Evolutionary conservation across 257 asterid genomes (phyloP).

Genomic region (Jaltomata sinuosa): DNA sequence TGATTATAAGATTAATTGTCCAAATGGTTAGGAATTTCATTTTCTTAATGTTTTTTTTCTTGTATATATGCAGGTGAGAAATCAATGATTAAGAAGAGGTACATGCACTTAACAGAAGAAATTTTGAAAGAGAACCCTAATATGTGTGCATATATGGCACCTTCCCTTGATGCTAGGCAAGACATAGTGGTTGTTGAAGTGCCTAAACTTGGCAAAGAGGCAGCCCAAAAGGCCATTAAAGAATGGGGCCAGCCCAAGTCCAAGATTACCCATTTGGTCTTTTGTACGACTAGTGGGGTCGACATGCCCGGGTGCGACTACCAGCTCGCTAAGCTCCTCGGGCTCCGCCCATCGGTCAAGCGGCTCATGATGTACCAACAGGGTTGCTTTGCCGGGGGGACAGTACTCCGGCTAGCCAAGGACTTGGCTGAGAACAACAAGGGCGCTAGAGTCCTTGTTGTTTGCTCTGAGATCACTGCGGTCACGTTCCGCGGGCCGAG

Average conservation of each 20-base stretch:
- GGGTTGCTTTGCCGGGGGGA: conserved; percentile 72
- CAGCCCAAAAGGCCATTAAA: conserved; percentile 69
- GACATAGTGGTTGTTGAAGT: conserved; percentile 73
- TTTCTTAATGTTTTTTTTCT: not conserved
- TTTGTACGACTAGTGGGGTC: conserved; percentile 79
- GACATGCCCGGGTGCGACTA: conserved; percentile 92
- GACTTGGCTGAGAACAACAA: conserved; percentile 76
- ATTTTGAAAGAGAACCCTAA: conserved; percentile 44
- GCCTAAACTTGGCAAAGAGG: conserved; percentile 74
- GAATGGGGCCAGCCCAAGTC: conserved; percentile 93
- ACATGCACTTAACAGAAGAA: conserved; percentile 63
- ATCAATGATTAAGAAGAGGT: conserved; percentile 51
- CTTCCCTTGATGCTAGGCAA: conserved; percentile 63
- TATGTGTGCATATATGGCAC: conserved; percentile 55
- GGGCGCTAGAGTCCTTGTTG: conserved; percentile 51
- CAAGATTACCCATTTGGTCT: conserved; percentile 59
- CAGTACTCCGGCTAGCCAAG: conserved; percentile 66
- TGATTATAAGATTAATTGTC: not conserved
- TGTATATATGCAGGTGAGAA: conserved; percentile 41
- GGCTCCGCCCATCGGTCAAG: conserved; percentile 57
- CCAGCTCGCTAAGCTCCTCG: conserved; percentile 66
- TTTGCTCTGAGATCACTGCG: conserved; percentile 60
- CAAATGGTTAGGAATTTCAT: not conserved
- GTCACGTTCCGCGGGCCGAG: conserved; percentile 54
- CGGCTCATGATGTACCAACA: conserved; percentile 79